A percentile compares a stretch with the other conserved stretches of the same genome.
These are phyloP conservation scores for Seminavis robusta DNA, from an alignment of 108 stramenopile species.

Conservation along the genomic window DNA sequence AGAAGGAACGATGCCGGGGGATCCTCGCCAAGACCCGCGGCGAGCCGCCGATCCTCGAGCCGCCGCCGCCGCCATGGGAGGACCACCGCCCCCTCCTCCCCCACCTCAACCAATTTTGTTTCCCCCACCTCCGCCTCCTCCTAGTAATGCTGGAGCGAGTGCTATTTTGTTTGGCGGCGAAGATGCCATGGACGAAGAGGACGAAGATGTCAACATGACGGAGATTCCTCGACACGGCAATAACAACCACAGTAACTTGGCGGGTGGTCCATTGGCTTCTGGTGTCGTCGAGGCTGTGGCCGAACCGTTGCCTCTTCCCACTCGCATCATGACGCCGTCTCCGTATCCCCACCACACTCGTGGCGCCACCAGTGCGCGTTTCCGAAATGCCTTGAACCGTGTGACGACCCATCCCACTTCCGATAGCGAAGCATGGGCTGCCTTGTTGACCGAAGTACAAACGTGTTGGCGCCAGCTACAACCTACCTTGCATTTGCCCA, in stretches of 20 bases:
- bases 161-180: constrained; percentile 32
- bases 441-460: constrained; percentile 67
- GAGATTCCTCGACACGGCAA: too few species aligned
- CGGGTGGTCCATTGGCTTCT: too few species aligned
- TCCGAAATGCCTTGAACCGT: constrained; percentile 76
- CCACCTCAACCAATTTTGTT: too few species aligned
- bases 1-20: not conserved
- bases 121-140: too few species aligned
- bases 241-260: too few species aligned
- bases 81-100: too few species aligned
- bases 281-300: too few species aligned
- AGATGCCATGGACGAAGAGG: constrained; percentile 41
- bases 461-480: constrained; percentile 44
- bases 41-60: too few species aligned
- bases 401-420: constrained; percentile 48
- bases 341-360: constrained; percentile 78
- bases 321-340: constrained; percentile 51
- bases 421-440: constrained; percentile 86
- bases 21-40: too few species aligned
- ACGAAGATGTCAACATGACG: too few species aligned
- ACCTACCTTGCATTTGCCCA: constrained; percentile 7
- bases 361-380: constrained; percentile 70
- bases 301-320: too few species aligned
- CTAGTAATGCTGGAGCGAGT: not conserved
- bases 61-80: too few species aligned